phyloP scores from a whole-genome alignment of 129 eudicot species.

The Deinandra increscens region DNA sequence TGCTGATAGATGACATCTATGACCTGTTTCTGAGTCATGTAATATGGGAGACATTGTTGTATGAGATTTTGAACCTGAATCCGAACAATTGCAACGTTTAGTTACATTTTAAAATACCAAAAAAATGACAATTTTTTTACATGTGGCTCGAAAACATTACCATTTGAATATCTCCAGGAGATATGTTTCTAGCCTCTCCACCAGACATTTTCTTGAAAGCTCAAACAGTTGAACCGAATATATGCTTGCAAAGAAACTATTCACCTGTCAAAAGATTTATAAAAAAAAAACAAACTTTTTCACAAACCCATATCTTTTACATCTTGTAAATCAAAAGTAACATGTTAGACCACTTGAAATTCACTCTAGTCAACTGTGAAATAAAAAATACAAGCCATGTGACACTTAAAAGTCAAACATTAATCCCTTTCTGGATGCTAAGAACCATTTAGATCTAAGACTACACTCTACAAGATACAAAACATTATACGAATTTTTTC shows the following conservation, averaged over 20 bases:
- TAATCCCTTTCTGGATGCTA: constrained; percentile 4
- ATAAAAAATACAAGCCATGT: constrained; percentile 12
- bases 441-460: neutral
- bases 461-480: constrained; percentile 3
- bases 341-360: neutral
- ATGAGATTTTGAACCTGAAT: constrained; percentile 84
- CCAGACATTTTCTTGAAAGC: constrained; percentile 51
- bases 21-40: constrained; percentile 79
- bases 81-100: neutral
- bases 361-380: constrained; percentile 15
- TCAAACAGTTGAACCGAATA: neutral
- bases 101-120: neutral
- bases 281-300: neutral
- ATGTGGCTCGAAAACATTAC: constrained; percentile 37
- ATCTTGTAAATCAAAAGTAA: neutral
- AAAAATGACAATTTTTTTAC: neutral
- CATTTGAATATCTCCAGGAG: constrained; percentile 62
- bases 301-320: neutral
- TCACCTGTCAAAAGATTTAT: constrained; percentile 23
- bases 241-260: constrained; percentile 2
- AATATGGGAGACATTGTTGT: constrained; percentile 67
- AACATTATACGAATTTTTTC: no score
- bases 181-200: constrained; percentile 58
- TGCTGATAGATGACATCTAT: constrained; percentile 49
- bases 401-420: constrained; percentile 28